These are phyloP conservation scores for Lachnellula willkommii DNA, from an alignment of 2,329 filamentous ascomycete species.

Conservation along the genomic window DNA sequence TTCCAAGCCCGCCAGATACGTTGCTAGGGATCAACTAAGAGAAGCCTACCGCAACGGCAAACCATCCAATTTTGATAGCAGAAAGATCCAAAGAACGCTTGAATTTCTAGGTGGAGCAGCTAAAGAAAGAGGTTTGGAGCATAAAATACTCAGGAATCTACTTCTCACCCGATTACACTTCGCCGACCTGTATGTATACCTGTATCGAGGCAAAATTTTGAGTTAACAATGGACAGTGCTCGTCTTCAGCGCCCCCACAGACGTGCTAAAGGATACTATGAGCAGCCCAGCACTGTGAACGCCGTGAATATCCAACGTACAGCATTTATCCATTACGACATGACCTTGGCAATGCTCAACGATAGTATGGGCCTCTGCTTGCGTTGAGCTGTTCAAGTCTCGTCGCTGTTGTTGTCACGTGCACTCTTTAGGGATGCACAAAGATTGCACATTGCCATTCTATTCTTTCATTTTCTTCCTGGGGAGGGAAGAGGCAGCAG, in stretches of 20 bases:
- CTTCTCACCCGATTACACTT: slow-evolving; percentile 38
- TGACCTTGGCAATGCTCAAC: slow-evolving; percentile 68
- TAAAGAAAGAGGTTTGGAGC: slow-evolving; percentile 60
- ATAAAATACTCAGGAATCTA: slow-evolving; percentile 66
- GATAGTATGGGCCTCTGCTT: slow-evolving; percentile 64
- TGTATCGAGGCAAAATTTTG: background rate
- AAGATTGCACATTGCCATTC: background rate
- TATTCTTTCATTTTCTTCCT: background rate
- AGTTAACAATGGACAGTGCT: background rate
- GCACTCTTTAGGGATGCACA: background rate
- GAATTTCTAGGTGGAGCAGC: slow-evolving; percentile 65
- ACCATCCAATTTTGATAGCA: slow-evolving; percentile 41
- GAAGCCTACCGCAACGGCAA: slow-evolving; percentile 51
- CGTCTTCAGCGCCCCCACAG: background rate
- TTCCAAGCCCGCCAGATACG: slow-evolving; percentile 61
- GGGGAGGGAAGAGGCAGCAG: background rate
- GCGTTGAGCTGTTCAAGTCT: slow-evolving; percentile 34
- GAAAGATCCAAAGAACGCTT: slow-evolving; percentile 57
- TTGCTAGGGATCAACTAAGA: slow-evolving; percentile 55
- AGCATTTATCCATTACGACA: slow-evolving; percentile 55
- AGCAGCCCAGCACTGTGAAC: background rate
- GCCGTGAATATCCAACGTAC: slow-evolving; percentile 23
- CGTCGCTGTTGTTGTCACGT: background rate
- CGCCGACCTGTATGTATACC: slow-evolving; percentile 10
- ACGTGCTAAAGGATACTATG: slow-evolving; percentile 8